A percentile compares a stretch with the other conserved stretches of the same genome.
Evolutionary conservation across 805 yeast species (phyloP).

Genomic region (Saccharomycopsis sp.): DNA sequence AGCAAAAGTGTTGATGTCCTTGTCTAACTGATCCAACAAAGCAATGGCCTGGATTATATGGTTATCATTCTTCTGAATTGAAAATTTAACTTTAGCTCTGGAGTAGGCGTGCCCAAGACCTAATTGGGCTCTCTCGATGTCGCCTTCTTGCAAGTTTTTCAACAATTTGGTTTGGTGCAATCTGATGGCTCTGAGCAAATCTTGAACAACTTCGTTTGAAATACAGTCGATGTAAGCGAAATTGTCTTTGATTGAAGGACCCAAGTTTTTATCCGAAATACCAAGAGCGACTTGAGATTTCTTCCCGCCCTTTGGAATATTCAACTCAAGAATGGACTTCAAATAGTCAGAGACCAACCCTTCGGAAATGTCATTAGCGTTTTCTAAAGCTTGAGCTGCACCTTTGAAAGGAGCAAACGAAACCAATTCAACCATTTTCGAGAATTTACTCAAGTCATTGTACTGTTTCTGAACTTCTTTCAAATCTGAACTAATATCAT

Average conservation of each 20-base stretch:
- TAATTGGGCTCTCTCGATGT: slow-evolving; percentile 94
- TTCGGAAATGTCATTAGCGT: slow-evolving; percentile 96
- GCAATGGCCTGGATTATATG: slow-evolving; percentile 99
- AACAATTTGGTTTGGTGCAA: slow-evolving; percentile 81
- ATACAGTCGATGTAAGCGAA: slow-evolving; percentile 87
- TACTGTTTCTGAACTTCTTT: slow-evolving; percentile 92
- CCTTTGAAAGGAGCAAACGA: slow-evolving; percentile 98
- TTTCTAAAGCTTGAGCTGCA: slow-evolving; percentile 98
- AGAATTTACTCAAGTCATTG: slow-evolving; percentile 76
- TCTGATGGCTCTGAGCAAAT: slow-evolving; percentile 91
- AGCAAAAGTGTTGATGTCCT: slow-evolving; percentile 94
- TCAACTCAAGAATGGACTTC: slow-evolving; percentile 82
- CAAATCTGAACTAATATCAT: slow-evolving; percentile 84
- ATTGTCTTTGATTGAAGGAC: slow-evolving; percentile 90
- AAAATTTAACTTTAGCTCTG: slow-evolving; percentile 97
- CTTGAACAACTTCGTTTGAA: slow-evolving; percentile 89
- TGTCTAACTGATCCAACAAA: slow-evolving; percentile 91
- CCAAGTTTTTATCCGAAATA: slow-evolving; percentile 89
- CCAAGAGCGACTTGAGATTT: slow-evolving; percentile 70
- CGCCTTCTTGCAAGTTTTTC: slow-evolving; percentile 90
- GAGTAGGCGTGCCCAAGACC: slow-evolving; percentile 99
- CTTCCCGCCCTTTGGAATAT: slow-evolving; percentile 73
- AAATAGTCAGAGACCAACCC: slow-evolving; percentile 92
- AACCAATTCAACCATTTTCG: slow-evolving; percentile 87
- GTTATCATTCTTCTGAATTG: slow-evolving; percentile 97